Conservation (phyloP, 208 protist genomes). For the Wallacemonas sp. region DNA sequence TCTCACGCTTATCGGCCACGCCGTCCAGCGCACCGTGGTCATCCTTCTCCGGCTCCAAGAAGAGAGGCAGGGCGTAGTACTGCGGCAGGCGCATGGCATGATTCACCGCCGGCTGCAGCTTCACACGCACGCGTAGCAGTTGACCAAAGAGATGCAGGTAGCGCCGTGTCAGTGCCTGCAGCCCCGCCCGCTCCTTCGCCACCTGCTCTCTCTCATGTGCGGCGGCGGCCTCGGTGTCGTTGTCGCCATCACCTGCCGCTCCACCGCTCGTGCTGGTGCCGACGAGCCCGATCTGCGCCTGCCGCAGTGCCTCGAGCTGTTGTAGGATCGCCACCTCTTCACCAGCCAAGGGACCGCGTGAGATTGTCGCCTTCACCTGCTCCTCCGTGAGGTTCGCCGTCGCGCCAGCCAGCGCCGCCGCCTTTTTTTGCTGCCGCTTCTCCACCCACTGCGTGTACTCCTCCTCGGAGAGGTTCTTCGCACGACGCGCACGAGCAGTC, state of each 20-base stretch:
- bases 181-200: slow-evolving; percentile 20
- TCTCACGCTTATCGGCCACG: slow-evolving; percentile 15
- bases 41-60: slow-evolving; percentile 14
- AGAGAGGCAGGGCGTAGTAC: slow-evolving; percentile 72
- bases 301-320: slow-evolving; percentile 37
- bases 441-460: slow-evolving; percentile 75
- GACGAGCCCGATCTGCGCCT: slow-evolving; percentile 30
- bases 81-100: slow-evolving; percentile 68
- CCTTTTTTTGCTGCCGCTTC: slow-evolving; percentile 31
- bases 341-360: background rate
- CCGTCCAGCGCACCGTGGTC: slow-evolving; percentile 3
- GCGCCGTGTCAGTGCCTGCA: slow-evolving; percentile 33
- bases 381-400: slow-evolving; percentile 1
- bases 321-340: slow-evolving; percentile 42
- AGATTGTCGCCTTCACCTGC: background rate
- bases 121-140: slow-evolving; percentile 66
- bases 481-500: background rate
- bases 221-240: slow-evolving; percentile 6
- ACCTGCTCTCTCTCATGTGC: slow-evolving; percentile 10
- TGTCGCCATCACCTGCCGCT: slow-evolving; percentile 13
- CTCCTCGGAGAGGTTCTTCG: slow-evolving; percentile 67
- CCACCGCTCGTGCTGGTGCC: background rate
- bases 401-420: background rate
- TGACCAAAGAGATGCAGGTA: slow-evolving; percentile 76
- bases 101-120: slow-evolving; percentile 66